Evolutionary conservation across 768 basidiomycete species (phyloP).

Genomic region (Cantharellus cinnabarinus): DNA sequence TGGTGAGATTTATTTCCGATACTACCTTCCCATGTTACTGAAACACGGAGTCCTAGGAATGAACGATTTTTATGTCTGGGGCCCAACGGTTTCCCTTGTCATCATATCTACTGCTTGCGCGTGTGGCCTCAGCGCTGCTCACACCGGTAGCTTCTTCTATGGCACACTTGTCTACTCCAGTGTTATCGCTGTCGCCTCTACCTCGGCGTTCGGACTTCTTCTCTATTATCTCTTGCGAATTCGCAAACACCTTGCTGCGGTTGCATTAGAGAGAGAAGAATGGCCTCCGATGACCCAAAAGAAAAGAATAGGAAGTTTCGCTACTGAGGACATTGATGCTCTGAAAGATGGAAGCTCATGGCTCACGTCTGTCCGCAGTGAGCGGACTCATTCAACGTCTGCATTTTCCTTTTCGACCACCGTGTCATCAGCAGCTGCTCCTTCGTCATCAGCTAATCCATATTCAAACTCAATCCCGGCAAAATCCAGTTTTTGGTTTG

Average conservation of each 20-base stretch:
- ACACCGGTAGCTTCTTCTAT: constrained; percentile 30
- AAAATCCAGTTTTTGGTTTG: constrained; percentile 48
- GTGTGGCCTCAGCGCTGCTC: constrained; percentile 33
- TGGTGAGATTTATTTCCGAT: constrained; percentile 11
- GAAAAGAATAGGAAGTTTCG: constrained; percentile 28
- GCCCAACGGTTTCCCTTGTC: constrained; percentile 35
- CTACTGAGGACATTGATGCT: constrained; percentile 50
- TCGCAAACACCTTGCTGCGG: constrained; percentile 34
- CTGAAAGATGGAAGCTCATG: constrained; percentile 62
- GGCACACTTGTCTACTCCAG: constrained; percentile 41
- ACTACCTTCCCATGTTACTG: not conserved
- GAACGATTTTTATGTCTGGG: constrained; percentile 60
- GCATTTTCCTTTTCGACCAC: not conserved
- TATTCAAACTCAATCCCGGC: constrained; percentile 13
- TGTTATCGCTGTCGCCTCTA: constrained; percentile 31
- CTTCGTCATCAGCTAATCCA: constrained; percentile 21
- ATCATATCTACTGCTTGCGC: constrained; percentile 38
- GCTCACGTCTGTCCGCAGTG: constrained; percentile 39
- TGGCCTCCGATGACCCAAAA: constrained; percentile 40
- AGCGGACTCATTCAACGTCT: not conserved
- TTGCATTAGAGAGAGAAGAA: constrained; percentile 30
- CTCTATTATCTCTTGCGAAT: constrained; percentile 42
- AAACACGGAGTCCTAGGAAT: constrained; percentile 12
- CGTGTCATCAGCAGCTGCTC: constrained; percentile 6
- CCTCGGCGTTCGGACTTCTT: constrained; percentile 34